These are phyloP conservation scores for Stachybotrys echinatus DNA, from an alignment of 2,329 filamentous ascomycete species.

Conservation along the genomic window DNA sequence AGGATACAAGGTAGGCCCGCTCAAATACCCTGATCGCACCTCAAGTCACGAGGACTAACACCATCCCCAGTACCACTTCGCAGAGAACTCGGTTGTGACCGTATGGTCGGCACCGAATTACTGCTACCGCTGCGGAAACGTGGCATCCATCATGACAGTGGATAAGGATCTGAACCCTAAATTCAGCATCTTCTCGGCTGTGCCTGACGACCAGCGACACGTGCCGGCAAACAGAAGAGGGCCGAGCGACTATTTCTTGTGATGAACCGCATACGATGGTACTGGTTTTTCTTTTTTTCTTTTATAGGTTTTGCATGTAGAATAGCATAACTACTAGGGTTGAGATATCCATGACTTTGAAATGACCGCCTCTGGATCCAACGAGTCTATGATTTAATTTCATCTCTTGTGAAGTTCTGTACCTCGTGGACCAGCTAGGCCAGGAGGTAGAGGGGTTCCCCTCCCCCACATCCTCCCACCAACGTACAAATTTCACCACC, in stretches of 20 bases:
- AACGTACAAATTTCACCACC: too few relatives aligned
- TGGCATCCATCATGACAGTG: slow-evolving; percentile 94
- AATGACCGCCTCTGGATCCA: slow-evolving; percentile 24
- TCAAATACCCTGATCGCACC: too few relatives aligned
- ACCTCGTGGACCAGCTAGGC: too few relatives aligned
- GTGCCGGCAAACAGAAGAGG: slow-evolving; percentile 67
- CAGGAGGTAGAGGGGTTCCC: too few relatives aligned
- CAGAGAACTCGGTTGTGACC: slow-evolving; percentile 91
- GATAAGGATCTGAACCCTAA: slow-evolving; percentile 79
- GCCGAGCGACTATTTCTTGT: slow-evolving; percentile 67
- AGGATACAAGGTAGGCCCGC: slow-evolving; percentile 74
- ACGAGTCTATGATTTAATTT: too few relatives aligned
- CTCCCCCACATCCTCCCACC: too few relatives aligned
- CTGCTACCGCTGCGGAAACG: slow-evolving; percentile 91
- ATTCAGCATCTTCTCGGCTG: slow-evolving; percentile 88
- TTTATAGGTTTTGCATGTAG: slow-evolving; percentile 26
- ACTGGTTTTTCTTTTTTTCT: slow-evolving; percentile 13
- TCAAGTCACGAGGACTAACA: too few relatives aligned
- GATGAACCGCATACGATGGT: slow-evolving; percentile 19
- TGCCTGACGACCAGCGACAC: slow-evolving; percentile 79
- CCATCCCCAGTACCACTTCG: slow-evolving; percentile 72
- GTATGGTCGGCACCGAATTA: slow-evolving; percentile 98
- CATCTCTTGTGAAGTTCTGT: too few relatives aligned
- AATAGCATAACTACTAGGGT: slow-evolving; percentile 28
- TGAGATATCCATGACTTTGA: slow-evolving; percentile 34